phyloP scores from a whole-genome alignment of 768 basidiomycete species.

The Wakefieldia striispora region DNA sequence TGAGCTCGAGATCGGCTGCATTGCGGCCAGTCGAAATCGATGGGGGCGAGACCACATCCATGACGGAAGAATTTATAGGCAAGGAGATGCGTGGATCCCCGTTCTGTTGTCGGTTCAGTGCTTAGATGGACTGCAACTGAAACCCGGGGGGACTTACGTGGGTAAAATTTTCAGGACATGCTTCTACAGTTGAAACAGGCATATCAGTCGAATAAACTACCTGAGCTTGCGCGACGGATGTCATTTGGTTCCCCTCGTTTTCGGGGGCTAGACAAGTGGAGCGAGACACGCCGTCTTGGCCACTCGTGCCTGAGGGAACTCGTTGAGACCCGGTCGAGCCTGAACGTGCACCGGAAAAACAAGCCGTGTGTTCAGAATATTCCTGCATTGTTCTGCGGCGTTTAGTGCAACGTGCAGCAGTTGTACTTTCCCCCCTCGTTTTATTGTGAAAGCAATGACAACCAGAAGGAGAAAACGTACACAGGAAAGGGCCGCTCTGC shows the following conservation, averaged over 20 bases:
- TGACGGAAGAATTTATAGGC: not conserved
- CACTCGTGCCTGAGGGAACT: not conserved
- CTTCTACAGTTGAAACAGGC: slow-evolving; percentile 3
- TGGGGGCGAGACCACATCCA: not conserved
- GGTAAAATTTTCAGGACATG: not conserved
- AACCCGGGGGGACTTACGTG: not conserved
- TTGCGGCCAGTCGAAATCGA: not conserved
- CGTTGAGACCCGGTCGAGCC: not conserved
- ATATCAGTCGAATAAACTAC: not conserved
- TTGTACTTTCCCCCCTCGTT: not conserved
- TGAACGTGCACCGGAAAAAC: not conserved
- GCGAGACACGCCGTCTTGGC: slow-evolving; percentile 6
- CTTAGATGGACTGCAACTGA: not conserved
- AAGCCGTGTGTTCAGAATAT: not conserved
- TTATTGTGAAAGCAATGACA: not conserved
- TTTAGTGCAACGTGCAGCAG: not conserved
- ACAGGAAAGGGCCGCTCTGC: not conserved
- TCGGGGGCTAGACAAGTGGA: slow-evolving; percentile 9
- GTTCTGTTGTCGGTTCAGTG: not conserved
- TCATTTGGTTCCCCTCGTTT: not conserved
- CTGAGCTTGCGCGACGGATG: not conserved
- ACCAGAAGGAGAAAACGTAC: slow-evolving; percentile 14
- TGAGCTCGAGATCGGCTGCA: not conserved
- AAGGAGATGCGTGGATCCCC: not conserved
- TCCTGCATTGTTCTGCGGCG: slow-evolving; percentile 3